Percentiles rank a stretch among this genome's conserved stretches.
phyloP scores from a whole-genome alignment of 371 early-diverging fungal species.

The Mucor lusitanicus region DNA sequence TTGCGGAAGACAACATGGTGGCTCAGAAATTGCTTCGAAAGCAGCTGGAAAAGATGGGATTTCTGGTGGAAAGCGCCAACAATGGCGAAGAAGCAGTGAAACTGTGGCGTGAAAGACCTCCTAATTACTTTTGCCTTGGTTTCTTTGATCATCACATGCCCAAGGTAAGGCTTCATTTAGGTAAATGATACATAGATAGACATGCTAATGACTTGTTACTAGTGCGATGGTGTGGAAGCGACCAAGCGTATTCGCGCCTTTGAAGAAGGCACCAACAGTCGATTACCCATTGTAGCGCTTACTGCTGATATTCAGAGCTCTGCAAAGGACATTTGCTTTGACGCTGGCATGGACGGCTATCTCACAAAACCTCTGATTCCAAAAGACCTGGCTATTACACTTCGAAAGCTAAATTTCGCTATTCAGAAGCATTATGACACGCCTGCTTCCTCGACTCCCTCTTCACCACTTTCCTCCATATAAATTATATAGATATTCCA shows the following conservation, averaged over 20 bases:
- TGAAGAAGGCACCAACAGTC: constrained; percentile 17
- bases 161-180: constrained; percentile 23
- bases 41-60: constrained; percentile 52
- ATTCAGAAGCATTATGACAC: constrained; percentile 23
- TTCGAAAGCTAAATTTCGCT: constrained; percentile 27
- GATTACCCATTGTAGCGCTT: constrained; percentile 61
- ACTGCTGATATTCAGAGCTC: constrained; percentile 60
- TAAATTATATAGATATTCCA: neutral
- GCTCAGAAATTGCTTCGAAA: constrained; percentile 48
- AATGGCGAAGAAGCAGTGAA: constrained; percentile 52
- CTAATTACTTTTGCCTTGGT: constrained; percentile 40
- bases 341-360: constrained; percentile 65
- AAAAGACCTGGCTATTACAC: constrained; percentile 37
- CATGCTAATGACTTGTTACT: neutral
- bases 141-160: constrained; percentile 61
- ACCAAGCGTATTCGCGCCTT: constrained; percentile 47
- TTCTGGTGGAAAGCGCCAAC: constrained; percentile 48
- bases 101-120: constrained; percentile 35
- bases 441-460: constrained; percentile 20
- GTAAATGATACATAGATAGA: neutral
- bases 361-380: constrained; percentile 61
- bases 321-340: constrained; percentile 52
- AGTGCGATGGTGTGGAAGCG: constrained; percentile 63
- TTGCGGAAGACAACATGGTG: constrained; percentile 54
- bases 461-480: constrained; percentile 16